phyloP scores from a whole-genome alignment of 73 alveolate genomes.

The Tetrahymena thermophila region DNA sequence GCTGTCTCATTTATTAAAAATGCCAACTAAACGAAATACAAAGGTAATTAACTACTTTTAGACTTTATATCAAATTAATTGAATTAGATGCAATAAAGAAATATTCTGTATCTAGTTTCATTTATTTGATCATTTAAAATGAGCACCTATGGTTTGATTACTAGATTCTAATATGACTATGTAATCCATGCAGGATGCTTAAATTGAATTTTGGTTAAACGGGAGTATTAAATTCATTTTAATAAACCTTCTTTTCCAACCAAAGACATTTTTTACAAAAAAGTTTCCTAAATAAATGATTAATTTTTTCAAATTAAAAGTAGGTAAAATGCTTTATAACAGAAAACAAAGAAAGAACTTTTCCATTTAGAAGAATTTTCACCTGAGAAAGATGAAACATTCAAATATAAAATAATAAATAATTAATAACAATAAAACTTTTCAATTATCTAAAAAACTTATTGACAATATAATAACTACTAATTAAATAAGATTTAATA shows the following conservation, averaged over 20 bases:
- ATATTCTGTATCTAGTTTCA: background rate
- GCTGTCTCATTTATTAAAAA: no score
- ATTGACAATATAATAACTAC: no score
- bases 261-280: background rate
- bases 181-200: background rate
- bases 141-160: conserved; percentile 1
- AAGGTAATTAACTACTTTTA: background rate
- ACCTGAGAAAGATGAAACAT: no score
- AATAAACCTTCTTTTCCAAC: background rate
- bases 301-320: no score
- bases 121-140: background rate
- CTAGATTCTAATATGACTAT: background rate
- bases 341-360: no score
- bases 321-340: background rate
- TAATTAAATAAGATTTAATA: no score
- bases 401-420: no score
- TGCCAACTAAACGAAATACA: background rate
- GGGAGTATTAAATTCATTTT: background rate
- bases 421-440: no score
- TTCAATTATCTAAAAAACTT: no score
- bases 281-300: no score
- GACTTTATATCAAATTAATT: no score
- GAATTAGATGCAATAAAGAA: background rate
- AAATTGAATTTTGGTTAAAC: background rate
- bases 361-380: no score